phyloP scores from a whole-genome alignment of 352 stramenopile species.

The Globisporangium solare region DNA sequence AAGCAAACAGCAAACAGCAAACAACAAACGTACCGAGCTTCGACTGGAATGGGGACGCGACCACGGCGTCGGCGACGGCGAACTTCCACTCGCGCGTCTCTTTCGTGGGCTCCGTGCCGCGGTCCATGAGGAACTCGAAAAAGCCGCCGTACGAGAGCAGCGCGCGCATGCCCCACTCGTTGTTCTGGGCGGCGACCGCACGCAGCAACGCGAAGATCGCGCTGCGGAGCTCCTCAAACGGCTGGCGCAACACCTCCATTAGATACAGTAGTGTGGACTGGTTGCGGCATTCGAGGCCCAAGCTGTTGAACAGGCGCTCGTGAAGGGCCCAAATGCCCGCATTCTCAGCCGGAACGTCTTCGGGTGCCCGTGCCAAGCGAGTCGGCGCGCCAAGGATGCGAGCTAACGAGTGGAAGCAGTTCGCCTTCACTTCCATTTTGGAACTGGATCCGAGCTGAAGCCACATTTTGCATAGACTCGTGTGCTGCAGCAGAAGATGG shows the following conservation, averaged over 20 bases:
- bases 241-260: slow-evolving; percentile 78
- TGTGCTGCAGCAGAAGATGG: slow-evolving; percentile 64
- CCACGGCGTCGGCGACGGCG: slow-evolving; percentile 68
- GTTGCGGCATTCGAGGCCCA: slow-evolving; percentile 50
- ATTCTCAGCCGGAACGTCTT: slow-evolving; percentile 45
- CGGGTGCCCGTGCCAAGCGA: slow-evolving; percentile 24
- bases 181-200: slow-evolving; percentile 80
- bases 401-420: slow-evolving; percentile 65
- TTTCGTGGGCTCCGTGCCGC: slow-evolving; percentile 77
- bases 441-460: slow-evolving; percentile 50
- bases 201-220: slow-evolving; percentile 71
- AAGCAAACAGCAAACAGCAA: not conserved
- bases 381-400: slow-evolving; percentile 52
- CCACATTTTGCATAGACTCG: slow-evolving; percentile 54
- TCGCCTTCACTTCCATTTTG: slow-evolving; percentile 70
- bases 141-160: slow-evolving; percentile 77
- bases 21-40: slow-evolving; percentile 40
- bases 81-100: slow-evolving; percentile 88
- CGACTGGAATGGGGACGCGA: slow-evolving; percentile 59
- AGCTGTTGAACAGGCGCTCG: slow-evolving; percentile 55
- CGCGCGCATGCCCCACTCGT: slow-evolving; percentile 59
- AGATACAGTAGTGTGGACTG: slow-evolving; percentile 55
- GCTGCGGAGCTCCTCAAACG: slow-evolving; percentile 77
- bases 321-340: slow-evolving; percentile 62
- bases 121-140: slow-evolving; percentile 82